Percentiles rank a stretch among this genome's conserved stretches.
Evolutionary conservation across 441 rosid species (phyloP).

Genomic region (Macaranga tanarius): DNA sequence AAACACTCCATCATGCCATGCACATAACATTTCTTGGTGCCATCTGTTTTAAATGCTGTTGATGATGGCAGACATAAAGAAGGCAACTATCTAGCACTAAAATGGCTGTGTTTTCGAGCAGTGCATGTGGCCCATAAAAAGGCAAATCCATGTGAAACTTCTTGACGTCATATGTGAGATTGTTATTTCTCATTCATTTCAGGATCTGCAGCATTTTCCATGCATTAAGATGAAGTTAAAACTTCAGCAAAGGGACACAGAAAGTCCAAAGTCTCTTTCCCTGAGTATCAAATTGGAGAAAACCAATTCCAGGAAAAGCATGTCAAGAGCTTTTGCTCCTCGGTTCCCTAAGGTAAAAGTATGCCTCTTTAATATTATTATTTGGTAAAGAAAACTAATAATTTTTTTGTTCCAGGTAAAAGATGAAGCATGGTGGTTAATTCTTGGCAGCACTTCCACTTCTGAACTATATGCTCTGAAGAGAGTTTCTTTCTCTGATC

Average conservation of each 20-base stretch:
- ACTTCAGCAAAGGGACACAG: conserved; percentile 53
- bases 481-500: conserved; percentile 80
- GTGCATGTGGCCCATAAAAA: not conserved
- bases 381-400: conserved; percentile 6
- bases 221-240: conserved; percentile 60
- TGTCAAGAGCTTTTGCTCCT: conserved; percentile 79
- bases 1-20: not conserved
- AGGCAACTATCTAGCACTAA: not conserved
- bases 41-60: not conserved
- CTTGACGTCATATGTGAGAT: not conserved
- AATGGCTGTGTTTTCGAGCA: not conserved
- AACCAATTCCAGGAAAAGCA: conserved; percentile 53
- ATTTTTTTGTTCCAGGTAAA: conserved; percentile 48
- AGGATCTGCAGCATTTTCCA: conserved; percentile 91
- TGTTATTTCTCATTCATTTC: not conserved
- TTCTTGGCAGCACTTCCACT: conserved; percentile 71
- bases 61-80: not conserved
- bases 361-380: conserved; percentile 1
- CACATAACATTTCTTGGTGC: not conserved
- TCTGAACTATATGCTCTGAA: conserved; percentile 79
- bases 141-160: not conserved
- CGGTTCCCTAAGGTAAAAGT: conserved; percentile 82
- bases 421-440: conserved; percentile 99
- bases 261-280: conserved; percentile 35
- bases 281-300: conserved; percentile 74